A percentile compares a stretch with the other conserved stretches of the same genome.
These are phyloP conservation scores for Aquilaria malaccensis DNA, from an alignment of 345 rosid genomes.

Conservation along the genomic window DNA sequence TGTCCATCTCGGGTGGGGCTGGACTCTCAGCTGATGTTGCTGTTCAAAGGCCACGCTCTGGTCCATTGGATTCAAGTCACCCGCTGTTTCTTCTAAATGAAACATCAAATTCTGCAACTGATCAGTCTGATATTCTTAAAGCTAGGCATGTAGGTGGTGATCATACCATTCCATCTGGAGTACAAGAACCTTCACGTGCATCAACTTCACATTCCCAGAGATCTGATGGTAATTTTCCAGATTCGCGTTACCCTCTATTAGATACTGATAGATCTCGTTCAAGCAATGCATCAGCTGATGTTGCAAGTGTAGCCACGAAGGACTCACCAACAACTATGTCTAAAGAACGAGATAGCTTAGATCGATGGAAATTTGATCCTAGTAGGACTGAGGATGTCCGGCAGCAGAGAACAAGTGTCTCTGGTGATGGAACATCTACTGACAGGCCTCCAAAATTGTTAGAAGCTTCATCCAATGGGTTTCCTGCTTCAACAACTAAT, in stretches of 20 bases:
- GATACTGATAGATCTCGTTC: conserved; percentile 62
- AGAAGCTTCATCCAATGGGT: conserved; percentile 60
- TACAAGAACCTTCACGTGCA: conserved; percentile 62
- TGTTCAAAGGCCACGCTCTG: conserved; percentile 60
- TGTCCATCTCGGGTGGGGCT: conserved; percentile 58
- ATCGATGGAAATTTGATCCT: conserved; percentile 38
- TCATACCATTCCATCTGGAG: conserved; percentile 26
- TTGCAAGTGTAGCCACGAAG: conserved; percentile 20
- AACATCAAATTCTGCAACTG: conserved; percentile 31
- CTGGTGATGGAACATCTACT: conserved; percentile 51
- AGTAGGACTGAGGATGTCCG: conserved; percentile 50
- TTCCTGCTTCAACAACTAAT: conserved; percentile 29
- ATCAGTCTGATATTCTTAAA: conserved; percentile 59
- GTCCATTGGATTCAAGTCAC: conserved; percentile 63
- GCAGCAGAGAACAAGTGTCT: conserved; percentile 40
- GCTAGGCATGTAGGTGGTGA: conserved; percentile 51
- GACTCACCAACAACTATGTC: conserved; percentile 22
- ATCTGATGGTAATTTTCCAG: conserved; percentile 52
- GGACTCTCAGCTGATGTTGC: conserved; percentile 53
- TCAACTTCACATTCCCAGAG: conserved; percentile 71
- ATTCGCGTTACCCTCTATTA: conserved; percentile 28
- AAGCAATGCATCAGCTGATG: conserved; percentile 49
- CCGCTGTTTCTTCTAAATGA: conserved; percentile 62
- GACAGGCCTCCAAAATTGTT: conserved; percentile 68
- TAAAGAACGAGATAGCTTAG: conserved; percentile 36